Base-by-base conservation (phyloP, 2,329 filamentous ascomycete genomes). In the Colletotrichum costaricense region DNA sequence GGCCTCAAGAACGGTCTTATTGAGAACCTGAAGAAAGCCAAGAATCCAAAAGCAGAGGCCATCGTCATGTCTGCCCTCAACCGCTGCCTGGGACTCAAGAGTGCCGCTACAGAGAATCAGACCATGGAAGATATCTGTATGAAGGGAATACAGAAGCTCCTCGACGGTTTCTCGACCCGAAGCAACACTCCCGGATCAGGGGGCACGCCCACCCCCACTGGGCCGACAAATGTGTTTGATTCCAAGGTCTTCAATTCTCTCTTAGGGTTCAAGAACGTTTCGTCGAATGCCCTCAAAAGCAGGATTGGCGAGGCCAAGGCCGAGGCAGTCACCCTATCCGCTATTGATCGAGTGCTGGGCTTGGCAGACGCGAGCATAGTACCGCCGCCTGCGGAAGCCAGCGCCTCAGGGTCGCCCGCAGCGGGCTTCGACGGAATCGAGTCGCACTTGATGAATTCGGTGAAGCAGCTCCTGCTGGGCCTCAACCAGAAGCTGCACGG, bases 21-120 rank as follows among this genome's bases (percentile, higher is more conserved):
- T 12, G 82, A 84, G 64, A 86, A 86, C 69, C 81, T 88, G 55
- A 82, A 82, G 63, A 85, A 84, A 74, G 83, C 84, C 1, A 81
- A 82, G 16, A 81, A 82, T 14, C 82, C 84, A 30, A 82, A 84
- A 69, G 81, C 86, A 19, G 84, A 88, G 69, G 85, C 83, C 28
- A 84, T 88, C 28, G 85, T 88, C 72, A 87, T 88, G 83, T 88
- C 86, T 7, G 87, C 87, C 14, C 80, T 89, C 74, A 88, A 88
- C 74, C 86, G 87, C 30, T 86, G 84, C 57, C 79, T 89, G 11
- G 86, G 86, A 0, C 82, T 89, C 59, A 84, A 87, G 73, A 82
- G 82, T 28, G 81, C 82, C 55, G 82, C 83, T 7, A 85, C 84
- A 0, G 85, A 84, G 55, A 84, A 85, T 66, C 84, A 86, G 49